phyloP scores from a whole-genome alignment of 495 filamentous ascomycete species.

The Trichocladium antarcticum region DNA sequence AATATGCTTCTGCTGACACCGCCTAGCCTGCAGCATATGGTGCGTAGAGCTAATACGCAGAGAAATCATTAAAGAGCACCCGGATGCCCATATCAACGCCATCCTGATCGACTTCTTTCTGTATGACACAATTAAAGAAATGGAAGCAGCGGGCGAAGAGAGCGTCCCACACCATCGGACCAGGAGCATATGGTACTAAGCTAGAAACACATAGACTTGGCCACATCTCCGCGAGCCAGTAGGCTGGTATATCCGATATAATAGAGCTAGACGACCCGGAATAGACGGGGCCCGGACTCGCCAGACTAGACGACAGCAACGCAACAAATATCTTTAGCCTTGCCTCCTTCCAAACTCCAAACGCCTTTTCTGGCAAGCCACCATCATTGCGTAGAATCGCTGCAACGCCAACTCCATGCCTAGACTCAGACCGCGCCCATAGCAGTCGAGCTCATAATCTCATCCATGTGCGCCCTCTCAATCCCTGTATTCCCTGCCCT shows the following conservation, averaged over 20 bases:
- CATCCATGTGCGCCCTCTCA: slow-evolving; percentile 70
- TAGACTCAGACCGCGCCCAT: slow-evolving; percentile 23
- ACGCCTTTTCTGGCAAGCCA: neutral
- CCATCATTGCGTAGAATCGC: neutral
- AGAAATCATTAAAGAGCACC: slow-evolving; percentile 66
- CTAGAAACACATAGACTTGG: neutral
- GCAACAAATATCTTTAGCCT: neutral
- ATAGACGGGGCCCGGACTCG: too few species aligned
- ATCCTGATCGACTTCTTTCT: slow-evolving; percentile 94
- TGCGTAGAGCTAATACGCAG: slow-evolving; percentile 77
- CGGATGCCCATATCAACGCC: slow-evolving; percentile 66
- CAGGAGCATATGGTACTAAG: slow-evolving; percentile 88
- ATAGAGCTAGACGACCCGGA: slow-evolving; percentile 6
- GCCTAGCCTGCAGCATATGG: slow-evolving; percentile 71
- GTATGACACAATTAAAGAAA: slow-evolving; percentile 82
- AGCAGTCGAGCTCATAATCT: slow-evolving; percentile 49
- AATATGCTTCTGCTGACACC: neutral
- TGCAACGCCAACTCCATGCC: neutral
- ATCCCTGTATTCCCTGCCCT: slow-evolving; percentile 33
- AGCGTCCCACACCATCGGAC: slow-evolving; percentile 84
- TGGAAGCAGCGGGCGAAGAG: slow-evolving; percentile 51
- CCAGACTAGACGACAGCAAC: neutral
- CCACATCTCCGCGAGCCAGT: neutral
- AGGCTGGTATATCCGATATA: too few species aligned
- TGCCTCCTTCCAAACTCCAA: neutral